Conservation (phyloP, 371 early-diverging fungal species). For the Lichtheimia ornata region DNA sequence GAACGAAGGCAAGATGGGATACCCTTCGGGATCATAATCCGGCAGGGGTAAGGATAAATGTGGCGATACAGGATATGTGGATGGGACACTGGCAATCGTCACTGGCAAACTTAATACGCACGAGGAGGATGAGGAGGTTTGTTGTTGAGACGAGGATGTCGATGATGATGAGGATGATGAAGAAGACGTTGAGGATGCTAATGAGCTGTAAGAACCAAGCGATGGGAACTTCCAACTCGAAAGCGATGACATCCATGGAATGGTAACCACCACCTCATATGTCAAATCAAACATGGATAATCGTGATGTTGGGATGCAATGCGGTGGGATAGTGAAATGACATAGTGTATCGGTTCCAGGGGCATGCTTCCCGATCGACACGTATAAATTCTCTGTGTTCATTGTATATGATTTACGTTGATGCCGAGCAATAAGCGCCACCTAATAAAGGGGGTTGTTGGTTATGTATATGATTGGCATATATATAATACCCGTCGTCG, state of each 20-base stretch:
- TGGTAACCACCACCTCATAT: constrained; percentile 32
- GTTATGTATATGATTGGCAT: no score
- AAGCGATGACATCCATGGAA: constrained; percentile 18
- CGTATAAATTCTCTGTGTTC: constrained; percentile 29
- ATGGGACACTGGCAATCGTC: constrained; percentile 37
- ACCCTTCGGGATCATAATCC: constrained; percentile 8
- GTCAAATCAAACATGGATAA: constrained; percentile 28
- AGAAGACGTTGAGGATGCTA: constrained; percentile 7
- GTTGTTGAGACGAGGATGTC: constrained; percentile 11
- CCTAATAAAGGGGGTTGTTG: background rate
- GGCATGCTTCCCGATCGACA: constrained; percentile 28
- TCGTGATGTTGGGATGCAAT: constrained; percentile 34
- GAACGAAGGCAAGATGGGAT: constrained; percentile 26
- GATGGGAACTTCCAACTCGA: constrained; percentile 10
- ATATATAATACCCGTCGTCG: constrained; percentile 14
- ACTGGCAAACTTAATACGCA: constrained; percentile 23
- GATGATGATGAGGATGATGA: background rate
- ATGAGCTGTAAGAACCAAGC: constrained; percentile 5
- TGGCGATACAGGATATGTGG: constrained; percentile 20
- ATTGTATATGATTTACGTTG: constrained; percentile 30
- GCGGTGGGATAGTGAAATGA: constrained; percentile 33
- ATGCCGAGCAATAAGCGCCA: constrained; percentile 5
- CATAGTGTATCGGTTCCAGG: constrained; percentile 27
- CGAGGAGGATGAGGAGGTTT: constrained; percentile 1
- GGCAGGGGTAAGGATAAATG: constrained; percentile 31